A percentile compares a stretch with the other conserved stretches of the same genome.
phyloP scores from a whole-genome alignment of 164 flowering plant species.

The Stephania japonica region DNA sequence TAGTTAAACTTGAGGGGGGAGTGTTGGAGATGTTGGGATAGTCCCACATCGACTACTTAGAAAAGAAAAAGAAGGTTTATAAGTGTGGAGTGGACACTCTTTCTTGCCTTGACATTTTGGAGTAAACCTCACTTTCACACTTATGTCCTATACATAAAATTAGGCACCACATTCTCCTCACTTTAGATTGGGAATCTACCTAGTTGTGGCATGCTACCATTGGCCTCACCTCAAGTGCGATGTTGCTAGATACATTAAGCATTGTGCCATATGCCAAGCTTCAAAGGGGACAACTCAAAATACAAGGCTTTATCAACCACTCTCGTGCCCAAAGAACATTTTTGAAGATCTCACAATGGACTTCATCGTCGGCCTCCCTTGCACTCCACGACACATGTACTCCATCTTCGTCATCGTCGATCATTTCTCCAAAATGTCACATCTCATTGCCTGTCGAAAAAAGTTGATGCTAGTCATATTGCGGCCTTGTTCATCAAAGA shows the following conservation, averaged over 20 bases:
- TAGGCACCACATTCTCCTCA: no score
- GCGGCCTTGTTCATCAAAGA: background rate
- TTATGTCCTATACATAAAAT: no score
- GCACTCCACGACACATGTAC: background rate
- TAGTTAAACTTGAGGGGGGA: no score
- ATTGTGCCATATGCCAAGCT: background rate
- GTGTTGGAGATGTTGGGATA: no score
- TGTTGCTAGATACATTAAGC: background rate
- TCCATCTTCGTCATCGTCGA: background rate
- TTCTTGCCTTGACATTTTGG: no score
- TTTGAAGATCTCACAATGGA: slow-evolving; percentile 1
- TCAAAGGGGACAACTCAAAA: background rate
- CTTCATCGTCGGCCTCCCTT: background rate
- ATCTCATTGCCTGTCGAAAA: background rate
- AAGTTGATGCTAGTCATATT: background rate
- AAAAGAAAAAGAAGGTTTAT: no score
- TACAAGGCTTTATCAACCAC: background rate
- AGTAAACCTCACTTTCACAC: no score
- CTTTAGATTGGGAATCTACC: no score
- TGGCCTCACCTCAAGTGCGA: background rate
- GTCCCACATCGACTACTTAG: no score
- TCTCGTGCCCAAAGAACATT: background rate
- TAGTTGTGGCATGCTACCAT: background rate
- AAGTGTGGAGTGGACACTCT: no score
- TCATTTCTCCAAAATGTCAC: background rate